These are phyloP conservation scores for Phycomyces blakesleeanus DNA, from an alignment of 192 early-diverging fungal genomes.

Conservation along the genomic window DNA sequence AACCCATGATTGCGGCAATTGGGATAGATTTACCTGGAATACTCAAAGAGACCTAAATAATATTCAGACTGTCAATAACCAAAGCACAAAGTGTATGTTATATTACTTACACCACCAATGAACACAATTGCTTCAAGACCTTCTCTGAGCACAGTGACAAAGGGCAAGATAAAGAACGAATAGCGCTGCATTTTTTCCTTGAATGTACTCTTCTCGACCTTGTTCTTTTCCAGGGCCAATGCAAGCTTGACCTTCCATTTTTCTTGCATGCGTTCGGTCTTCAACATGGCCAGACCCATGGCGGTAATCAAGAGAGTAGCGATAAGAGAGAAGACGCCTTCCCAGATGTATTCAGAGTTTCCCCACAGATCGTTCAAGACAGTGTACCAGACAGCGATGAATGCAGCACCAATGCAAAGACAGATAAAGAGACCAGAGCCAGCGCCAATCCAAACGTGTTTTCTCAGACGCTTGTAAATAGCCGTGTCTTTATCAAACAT, in stretches of 20 bases:
- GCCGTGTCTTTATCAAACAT: constrained; percentile 49
- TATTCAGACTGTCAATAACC: too few species aligned
- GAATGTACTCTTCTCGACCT: constrained; percentile 24
- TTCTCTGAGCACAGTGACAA: constrained; percentile 83
- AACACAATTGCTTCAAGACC: constrained; percentile 88
- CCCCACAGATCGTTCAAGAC: constrained; percentile 48
- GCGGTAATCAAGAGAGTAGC: constrained; percentile 62
- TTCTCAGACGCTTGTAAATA: constrained; percentile 50
- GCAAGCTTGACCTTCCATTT: constrained; percentile 65
- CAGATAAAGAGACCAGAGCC: constrained; percentile 61
- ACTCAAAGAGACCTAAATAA: constrained; percentile 54
- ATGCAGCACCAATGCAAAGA: constrained; percentile 65
- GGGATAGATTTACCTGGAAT: constrained; percentile 68
- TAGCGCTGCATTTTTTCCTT: constrained; percentile 51
- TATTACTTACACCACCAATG: constrained; percentile 77
- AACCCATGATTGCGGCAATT: constrained; percentile 70
- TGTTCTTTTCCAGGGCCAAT: constrained; percentile 27
- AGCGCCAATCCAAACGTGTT: constrained; percentile 78
- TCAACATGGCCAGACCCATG: constrained; percentile 82
- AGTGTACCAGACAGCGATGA: constrained; percentile 78
- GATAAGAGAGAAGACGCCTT: constrained; percentile 63
- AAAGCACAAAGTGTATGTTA: too few species aligned
- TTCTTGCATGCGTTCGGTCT: constrained; percentile 65
- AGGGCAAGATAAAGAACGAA: constrained; percentile 79
- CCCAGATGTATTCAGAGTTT: constrained; percentile 74